Evolutionary conservation across 192 early-diverging fungal genomes (phyloP), one percentile per base, ranked within the genome.

Genomic region (Funneliformis geosporum): DNA sequence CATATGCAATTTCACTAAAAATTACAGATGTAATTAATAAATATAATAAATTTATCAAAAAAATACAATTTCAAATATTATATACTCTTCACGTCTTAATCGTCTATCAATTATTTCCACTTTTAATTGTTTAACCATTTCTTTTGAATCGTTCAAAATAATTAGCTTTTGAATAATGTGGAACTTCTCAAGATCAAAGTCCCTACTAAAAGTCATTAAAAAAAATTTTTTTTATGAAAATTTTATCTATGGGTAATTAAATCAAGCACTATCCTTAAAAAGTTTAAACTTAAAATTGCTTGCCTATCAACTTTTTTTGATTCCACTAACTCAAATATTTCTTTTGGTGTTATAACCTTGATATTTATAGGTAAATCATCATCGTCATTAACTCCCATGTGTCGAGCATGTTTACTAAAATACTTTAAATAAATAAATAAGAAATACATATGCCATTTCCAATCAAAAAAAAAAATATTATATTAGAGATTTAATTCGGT

Each of bases 141-240:
- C 81, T 21, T 78, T 77, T 39, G 83, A 74, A 12, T 78, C 72
- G 78, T 87, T 82, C 40, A 91, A 76, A 33, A 92, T 90, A 23
- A 87, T 75, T 72, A 78, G 59, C 33, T 83, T 83, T 85, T 92
- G 91, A 43, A 90, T 80, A 25, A 85, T 75, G 46, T 84, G 87
- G 72, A 91, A 89, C 5, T 83, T 18, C n/a, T 38, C 59, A 38
- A 59, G 23, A 60, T 14, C 38, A 60, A 28, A 42, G 61, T 73
- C 70, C 27, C 78, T 79, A 33, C 33, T 33, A 33, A 72, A 67
- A 73, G 73, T 60, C 12, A 47, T 23, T 73, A 78, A 73, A 18
- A 2, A 43, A 59, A 38, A 18, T 4, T 43, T 21, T 8, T 8
- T 42, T 72, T 5, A 60, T n/a, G n/a, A n/a, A n/a, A n/a, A n/a